Base-by-base conservation (phyloP, 139 green algal species). In the Micromonas pusilla region DNA sequence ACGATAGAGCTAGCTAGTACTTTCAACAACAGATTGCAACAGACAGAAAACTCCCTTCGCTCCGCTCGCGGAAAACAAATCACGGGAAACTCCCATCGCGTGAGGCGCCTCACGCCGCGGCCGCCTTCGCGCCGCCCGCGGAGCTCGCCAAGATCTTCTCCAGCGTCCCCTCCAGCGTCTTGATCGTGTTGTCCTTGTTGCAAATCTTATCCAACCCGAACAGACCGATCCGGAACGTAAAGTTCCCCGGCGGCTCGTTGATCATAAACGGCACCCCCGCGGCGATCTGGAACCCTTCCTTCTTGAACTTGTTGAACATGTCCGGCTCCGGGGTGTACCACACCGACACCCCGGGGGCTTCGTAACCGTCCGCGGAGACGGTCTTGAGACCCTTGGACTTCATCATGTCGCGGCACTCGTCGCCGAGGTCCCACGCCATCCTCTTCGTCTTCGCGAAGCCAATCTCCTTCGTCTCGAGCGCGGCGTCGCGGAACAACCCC, bases 241-340 rank as follows among this genome's bases (percentile, higher is more conserved):
- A 66, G 72, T 78, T 72, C n/a, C 62, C 62, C 1, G 75, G 32
- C 3, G 75, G 66, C 62, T 81, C 76, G 66, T 68, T 54, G 26
- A 81, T 81, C 76, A 81, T 81, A 54, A 81, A 76, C 45, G 76
- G 76, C 28, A 81, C 76, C 28, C 76, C 76, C 39, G 66, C 76
- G 33, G 76, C 76, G 21, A 81, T 67, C 70, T 81, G 76, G 38
- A 76, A 70, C 16, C 76, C 76, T 28, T 75, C 37, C 1, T 1
- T 30, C 65, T 76, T 76, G 39, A 81, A 76, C 38, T 76, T 76
- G 36, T n/a, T 25, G 4, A 76, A 67, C 52, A 81, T 81, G 66
- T 60, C 52, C 30, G 76, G 39, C 20, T 76, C 66, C 20, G n/a
- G 9, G 26, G 76, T 81, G 76, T 81, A 81, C 2, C 37, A 76